Conservation (phyloP, 805 yeast species). For the Zygotorulaspora chibaensis region DNA sequence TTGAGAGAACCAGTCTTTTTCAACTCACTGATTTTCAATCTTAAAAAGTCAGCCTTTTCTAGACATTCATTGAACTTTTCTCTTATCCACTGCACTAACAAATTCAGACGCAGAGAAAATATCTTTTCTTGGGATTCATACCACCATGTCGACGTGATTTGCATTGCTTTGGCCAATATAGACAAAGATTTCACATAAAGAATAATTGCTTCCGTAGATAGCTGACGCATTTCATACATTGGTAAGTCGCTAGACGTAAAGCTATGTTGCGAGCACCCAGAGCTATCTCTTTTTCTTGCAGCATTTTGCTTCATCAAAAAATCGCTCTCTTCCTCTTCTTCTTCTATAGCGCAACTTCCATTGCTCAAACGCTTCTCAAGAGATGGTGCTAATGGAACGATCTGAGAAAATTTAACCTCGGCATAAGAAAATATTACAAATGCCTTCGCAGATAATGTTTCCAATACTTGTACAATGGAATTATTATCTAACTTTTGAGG, state of each 20-base stretch:
- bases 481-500: slow-evolving; percentile 17
- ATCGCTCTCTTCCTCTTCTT: slow-evolving; percentile 27
- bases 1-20: slow-evolving; percentile 7
- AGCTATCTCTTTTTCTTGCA: slow-evolving; percentile 9
- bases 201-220: slow-evolving; percentile 83
- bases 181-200: slow-evolving; percentile 81
- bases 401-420: slow-evolving; percentile 82
- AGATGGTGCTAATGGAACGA: slow-evolving; percentile 57
- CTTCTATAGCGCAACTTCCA: slow-evolving; percentile 37
- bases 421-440: slow-evolving; percentile 87
- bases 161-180: slow-evolving; percentile 80
- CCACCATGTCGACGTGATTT: slow-evolving; percentile 90
- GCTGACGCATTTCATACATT: slow-evolving; percentile 48
- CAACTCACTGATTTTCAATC: slow-evolving; percentile 44
- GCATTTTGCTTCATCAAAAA: slow-evolving; percentile 9
- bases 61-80: slow-evolving; percentile 83
- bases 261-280: slow-evolving; percentile 7
- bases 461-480: slow-evolving; percentile 47
- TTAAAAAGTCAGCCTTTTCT: slow-evolving; percentile 80
- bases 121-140: slow-evolving; percentile 41
- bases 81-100: slow-evolving; percentile 85
- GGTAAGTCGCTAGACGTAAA: slow-evolving; percentile 40
- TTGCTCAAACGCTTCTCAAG: slow-evolving; percentile 25
- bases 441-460: slow-evolving; percentile 80
- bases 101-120: slow-evolving; percentile 48